These are phyloP conservation scores for Ophiostoma piceae DNA, from an alignment of 2,329 filamentous ascomycete species.

Conservation along the genomic window DNA sequence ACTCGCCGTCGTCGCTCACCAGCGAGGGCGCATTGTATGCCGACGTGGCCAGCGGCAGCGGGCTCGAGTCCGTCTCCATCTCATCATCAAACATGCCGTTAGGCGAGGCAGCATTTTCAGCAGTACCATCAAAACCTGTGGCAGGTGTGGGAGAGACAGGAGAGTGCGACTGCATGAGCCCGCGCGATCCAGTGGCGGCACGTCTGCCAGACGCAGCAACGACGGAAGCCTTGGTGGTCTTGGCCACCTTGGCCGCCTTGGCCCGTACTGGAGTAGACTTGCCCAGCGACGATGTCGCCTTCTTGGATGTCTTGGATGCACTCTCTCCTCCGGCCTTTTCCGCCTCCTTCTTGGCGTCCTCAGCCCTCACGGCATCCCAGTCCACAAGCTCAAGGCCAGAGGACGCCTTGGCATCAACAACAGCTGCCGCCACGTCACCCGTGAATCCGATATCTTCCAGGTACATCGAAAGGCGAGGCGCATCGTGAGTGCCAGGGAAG, in stretches of 20 bases:
- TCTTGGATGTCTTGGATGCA: neutral
- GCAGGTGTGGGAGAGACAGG: slow-evolving; percentile 33
- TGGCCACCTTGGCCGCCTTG: neutral
- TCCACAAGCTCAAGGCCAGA: slow-evolving; percentile 43
- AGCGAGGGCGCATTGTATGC: slow-evolving; percentile 75
- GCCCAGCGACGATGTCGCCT: neutral
- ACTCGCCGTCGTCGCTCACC: slow-evolving; percentile 75
- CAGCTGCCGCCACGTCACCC: slow-evolving; percentile 54
- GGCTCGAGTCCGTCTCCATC: slow-evolving; percentile 60
- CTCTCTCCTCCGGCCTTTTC: too few species aligned
- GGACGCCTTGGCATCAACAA: slow-evolving; percentile 54
- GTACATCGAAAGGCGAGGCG: slow-evolving; percentile 63
- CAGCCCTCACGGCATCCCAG: slow-evolving; percentile 35
- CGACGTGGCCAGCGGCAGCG: slow-evolving; percentile 54
- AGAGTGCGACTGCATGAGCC: slow-evolving; percentile 34
- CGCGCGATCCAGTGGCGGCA: slow-evolving; percentile 51
- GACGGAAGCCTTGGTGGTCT: neutral
- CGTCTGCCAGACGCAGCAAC: slow-evolving; percentile 42
- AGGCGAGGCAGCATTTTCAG: slow-evolving; percentile 11
- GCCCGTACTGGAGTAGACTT: neutral
- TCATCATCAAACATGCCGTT: slow-evolving; percentile 38
- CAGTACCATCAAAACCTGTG: slow-evolving; percentile 27
- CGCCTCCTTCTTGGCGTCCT: neutral
- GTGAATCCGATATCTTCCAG: slow-evolving; percentile 57
- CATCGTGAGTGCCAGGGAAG: slow-evolving; percentile 32